These are phyloP conservation scores for Sistotremastrum niveocremeum DNA, from an alignment of 768 basidiomycete species.

Conservation along the genomic window DNA sequence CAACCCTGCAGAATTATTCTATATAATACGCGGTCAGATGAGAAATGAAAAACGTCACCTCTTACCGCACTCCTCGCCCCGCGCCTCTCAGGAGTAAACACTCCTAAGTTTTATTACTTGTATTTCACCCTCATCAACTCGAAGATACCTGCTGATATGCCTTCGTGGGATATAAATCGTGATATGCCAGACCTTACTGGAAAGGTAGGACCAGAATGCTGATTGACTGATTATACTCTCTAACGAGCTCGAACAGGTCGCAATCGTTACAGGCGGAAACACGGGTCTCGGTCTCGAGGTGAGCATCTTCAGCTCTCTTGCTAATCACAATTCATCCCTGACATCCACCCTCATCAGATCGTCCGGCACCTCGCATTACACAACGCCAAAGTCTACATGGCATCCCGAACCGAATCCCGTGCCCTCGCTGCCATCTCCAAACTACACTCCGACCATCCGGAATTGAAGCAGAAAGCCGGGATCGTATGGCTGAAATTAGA, in stretches of 20 bases:
- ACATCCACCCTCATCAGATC: not conserved
- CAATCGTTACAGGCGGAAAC: constrained; percentile 3
- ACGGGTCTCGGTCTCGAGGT: constrained; percentile 7
- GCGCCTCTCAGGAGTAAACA: no score
- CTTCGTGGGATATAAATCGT: not conserved
- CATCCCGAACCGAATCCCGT: constrained; percentile 6
- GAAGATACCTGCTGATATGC: no score
- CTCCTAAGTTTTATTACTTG: no score
- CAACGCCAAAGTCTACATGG: constrained; percentile 10
- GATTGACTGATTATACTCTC: not conserved
- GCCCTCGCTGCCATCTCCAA: constrained; percentile 5
- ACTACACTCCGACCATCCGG: constrained; percentile 1
- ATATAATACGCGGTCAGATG: no score
- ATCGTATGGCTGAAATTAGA: constrained; percentile 9
- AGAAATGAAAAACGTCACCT: no score
- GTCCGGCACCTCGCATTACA: constrained; percentile 3
- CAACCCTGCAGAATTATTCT: no score
- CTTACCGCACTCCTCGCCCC: no score
- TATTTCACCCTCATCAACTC: no score
- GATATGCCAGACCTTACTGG: constrained; percentile 1
- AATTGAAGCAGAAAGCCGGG: not conserved
- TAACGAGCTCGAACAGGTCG: not conserved
- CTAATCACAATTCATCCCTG: no score
- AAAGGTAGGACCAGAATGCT: not conserved
- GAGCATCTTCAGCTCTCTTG: no score